phyloP scores from a whole-genome alignment of 768 basidiomycete species.

The Mycena crocata region DNA sequence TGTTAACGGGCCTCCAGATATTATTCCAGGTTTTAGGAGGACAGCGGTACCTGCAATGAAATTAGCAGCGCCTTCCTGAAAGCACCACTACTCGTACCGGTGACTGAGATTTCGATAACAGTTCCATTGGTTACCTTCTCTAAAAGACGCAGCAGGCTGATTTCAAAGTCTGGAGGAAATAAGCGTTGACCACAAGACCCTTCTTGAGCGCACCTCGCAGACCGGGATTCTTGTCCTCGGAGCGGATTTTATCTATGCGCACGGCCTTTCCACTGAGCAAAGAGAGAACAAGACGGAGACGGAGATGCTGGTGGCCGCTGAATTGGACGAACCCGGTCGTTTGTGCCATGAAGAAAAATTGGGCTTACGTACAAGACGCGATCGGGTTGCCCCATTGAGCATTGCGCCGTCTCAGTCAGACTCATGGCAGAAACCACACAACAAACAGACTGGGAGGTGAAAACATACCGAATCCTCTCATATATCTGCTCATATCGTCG shows the following conservation, averaged over 20 bases:
- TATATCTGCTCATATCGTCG: neutral
- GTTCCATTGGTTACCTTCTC: slow-evolving; percentile 96
- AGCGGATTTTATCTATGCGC: slow-evolving; percentile 87
- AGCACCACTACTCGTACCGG: slow-evolving; percentile 65
- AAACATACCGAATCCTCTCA: slow-evolving; percentile 18
- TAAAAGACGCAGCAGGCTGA: slow-evolving; percentile 86
- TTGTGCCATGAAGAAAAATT: slow-evolving; percentile 53
- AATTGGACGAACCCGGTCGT: slow-evolving; percentile 62
- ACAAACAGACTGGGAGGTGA: slow-evolving; percentile 55
- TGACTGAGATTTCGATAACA: slow-evolving; percentile 94
- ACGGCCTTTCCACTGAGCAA: slow-evolving; percentile 89
- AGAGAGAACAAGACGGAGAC: slow-evolving; percentile 89
- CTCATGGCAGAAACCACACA: slow-evolving; percentile 1
- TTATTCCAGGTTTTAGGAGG: slow-evolving; percentile 91
- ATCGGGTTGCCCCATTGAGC: neutral
- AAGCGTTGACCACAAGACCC: slow-evolving; percentile 9
- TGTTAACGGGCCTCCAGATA: slow-evolving; percentile 81
- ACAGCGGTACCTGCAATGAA: slow-evolving; percentile 81
- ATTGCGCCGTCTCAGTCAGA: slow-evolving; percentile 11
- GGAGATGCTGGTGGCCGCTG: slow-evolving; percentile 85
- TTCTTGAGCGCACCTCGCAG: slow-evolving; percentile 71
- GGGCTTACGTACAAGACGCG: slow-evolving; percentile 16
- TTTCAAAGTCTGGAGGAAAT: slow-evolving; percentile 80
- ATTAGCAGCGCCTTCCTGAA: slow-evolving; percentile 1
- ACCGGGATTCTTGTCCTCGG: slow-evolving; percentile 95